A percentile compares a stretch with the other conserved stretches of the same genome.
phyloP scores from a whole-genome alignment of 768 basidiomycete genomes.

The Phylloporus sp. region DNA sequence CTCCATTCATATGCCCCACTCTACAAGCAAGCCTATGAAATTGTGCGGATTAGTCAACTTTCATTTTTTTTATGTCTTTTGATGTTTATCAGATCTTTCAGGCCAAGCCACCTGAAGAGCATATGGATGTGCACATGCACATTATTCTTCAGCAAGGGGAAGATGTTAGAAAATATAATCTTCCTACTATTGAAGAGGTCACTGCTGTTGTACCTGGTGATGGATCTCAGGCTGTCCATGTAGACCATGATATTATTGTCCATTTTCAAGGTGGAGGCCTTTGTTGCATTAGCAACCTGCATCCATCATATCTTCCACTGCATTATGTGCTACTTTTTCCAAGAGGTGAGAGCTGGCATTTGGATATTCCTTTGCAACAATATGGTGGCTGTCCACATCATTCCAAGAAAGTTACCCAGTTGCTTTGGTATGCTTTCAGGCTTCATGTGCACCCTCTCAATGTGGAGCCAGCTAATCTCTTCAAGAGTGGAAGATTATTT shows the following conservation, averaged over 20 bases:
- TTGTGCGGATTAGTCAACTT: conserved; percentile 17
- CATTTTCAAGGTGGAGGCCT: background rate
- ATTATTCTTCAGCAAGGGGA: background rate
- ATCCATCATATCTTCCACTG: conserved; percentile 27
- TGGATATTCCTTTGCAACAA: background rate
- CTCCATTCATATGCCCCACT: conserved; percentile 27
- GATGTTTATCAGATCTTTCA: no score
- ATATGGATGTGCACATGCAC: conserved; percentile 3
- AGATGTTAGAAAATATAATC: conserved; percentile 38
- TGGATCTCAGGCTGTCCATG: conserved; percentile 9
- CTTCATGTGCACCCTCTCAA: conserved; percentile 5
- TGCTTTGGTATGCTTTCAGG: background rate
- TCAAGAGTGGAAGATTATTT: conserved; percentile 36
- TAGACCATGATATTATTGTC: background rate
- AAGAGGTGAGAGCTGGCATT: background rate
- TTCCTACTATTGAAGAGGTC: conserved; percentile 39
- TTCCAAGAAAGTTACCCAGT: background rate
- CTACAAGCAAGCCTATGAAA: conserved; percentile 32
- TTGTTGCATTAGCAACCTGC: background rate
- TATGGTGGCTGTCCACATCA: no score
- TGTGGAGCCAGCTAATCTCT: conserved; percentile 23
- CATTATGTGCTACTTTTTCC: background rate
- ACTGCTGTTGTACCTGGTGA: conserved; percentile 37
- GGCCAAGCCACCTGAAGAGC: no score
- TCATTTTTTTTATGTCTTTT: background rate